A percentile compares a stretch with the other conserved stretches of the same genome.
Conservation (phyloP, 2,329 filamentous ascomycete species). For the Aspergillus neotritici region DNA sequence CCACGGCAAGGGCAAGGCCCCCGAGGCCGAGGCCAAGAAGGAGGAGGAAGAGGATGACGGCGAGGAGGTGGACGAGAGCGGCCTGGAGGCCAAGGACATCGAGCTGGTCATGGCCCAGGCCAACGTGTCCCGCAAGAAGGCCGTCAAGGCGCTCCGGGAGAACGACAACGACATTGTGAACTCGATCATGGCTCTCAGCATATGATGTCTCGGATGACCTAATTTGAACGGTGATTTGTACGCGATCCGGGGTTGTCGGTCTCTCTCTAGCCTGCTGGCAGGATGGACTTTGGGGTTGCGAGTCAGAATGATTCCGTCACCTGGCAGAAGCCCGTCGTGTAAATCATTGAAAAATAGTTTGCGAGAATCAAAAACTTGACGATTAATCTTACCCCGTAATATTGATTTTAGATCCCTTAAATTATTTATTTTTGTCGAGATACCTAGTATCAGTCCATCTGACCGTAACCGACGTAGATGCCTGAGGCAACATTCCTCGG, state of each 20-base stretch:
- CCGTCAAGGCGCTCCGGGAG: constrained; percentile 90
- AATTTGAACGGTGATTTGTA: constrained; percentile 11
- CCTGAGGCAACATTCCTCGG: constrained; percentile 13
- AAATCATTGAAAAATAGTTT: constrained; percentile 28
- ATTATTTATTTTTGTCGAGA: background rate
- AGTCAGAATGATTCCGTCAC: constrained; percentile 22
- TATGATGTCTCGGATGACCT: constrained; percentile 44
- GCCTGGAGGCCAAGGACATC: constrained; percentile 98
- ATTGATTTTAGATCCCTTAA: background rate
- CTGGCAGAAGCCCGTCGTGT: constrained; percentile 26
- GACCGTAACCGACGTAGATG: no score
- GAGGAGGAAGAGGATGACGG: constrained; percentile 86
- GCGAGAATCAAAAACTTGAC: constrained; percentile 28
- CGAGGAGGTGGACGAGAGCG: constrained; percentile 90
- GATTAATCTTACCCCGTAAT: constrained; percentile 8
- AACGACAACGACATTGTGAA: constrained; percentile 99
- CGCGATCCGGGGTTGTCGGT: constrained; percentile 19
- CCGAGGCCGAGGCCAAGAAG: constrained; percentile 56
- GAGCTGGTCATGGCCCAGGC: constrained; percentile 99
- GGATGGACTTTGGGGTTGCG: constrained; percentile 28
- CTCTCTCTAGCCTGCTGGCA: constrained; percentile 19
- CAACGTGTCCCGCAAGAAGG: constrained; percentile 94
- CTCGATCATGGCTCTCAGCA: constrained; percentile 97
- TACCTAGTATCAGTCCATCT: no score
- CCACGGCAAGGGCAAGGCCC: constrained; percentile 61